phyloP scores from a whole-genome alignment of 1,284 basidiomycete species.

The Hypsizygus ulmarius region DNA sequence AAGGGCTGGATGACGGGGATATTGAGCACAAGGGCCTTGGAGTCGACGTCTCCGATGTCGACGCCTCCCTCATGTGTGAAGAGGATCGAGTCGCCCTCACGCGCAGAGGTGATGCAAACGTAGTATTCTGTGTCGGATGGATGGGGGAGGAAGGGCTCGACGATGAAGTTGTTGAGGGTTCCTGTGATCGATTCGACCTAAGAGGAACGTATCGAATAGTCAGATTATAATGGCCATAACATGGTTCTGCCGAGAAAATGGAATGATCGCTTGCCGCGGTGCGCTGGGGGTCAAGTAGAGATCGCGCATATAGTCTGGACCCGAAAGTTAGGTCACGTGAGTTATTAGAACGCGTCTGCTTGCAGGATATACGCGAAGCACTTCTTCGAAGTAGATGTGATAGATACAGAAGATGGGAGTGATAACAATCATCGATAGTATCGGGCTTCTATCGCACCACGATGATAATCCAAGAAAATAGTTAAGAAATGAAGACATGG shows the following conservation, averaged over 20 bases:
- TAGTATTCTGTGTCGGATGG: constrained; percentile 95
- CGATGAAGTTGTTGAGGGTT: constrained; percentile 95
- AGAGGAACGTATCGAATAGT: background rate
- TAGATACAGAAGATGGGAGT: constrained; percentile 12
- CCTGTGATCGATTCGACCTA: constrained; percentile 93
- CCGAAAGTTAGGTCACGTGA: constrained; percentile 13
- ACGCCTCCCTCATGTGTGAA: constrained; percentile 99
- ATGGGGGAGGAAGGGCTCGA: constrained; percentile 98
- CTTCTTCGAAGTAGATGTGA: constrained; percentile 4
- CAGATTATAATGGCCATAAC: no score
- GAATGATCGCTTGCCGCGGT: constrained; percentile 2
- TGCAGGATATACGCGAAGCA: constrained; percentile 11
- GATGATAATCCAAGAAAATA: constrained; percentile 14
- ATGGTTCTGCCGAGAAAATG: constrained; percentile 1
- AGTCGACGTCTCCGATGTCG: constrained; percentile 97
- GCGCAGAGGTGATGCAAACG: constrained; percentile 95
- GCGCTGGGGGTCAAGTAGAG: background rate
- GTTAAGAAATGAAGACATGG: constrained; percentile 13
- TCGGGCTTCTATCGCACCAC: constrained; percentile 1
- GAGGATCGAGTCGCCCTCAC: constrained; percentile 94
- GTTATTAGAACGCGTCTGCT: constrained; percentile 13
- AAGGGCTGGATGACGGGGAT: constrained; percentile 78
- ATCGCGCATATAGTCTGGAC: constrained; percentile 2
- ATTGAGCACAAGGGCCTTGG: constrained; percentile 91
- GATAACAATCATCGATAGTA: constrained; percentile 15